Base-by-base conservation (phyloP, 208 protist species). In the Leishmania martiniquensis region DNA sequence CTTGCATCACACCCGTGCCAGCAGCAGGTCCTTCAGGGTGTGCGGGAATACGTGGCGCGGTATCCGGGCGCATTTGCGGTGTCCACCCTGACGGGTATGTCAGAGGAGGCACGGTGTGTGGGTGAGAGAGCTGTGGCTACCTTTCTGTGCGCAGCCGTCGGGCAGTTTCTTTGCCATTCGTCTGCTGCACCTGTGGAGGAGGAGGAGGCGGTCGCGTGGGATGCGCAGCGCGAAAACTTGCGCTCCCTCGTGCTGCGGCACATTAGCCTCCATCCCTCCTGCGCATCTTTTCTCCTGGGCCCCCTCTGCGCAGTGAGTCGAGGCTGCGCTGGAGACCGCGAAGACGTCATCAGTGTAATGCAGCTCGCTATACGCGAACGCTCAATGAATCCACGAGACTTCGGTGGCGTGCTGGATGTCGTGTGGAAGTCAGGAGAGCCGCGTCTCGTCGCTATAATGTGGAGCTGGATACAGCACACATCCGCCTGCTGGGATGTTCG, bases 391-490 rank as follows among this genome's bases (percentile, higher is more conserved):
- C 89, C 93, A 29, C 78, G 29, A 10, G 90, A 92, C 62, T 90
- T 93, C 51, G 88, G 81, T 4, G 39, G 45, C n/a, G 83, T 94
- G 32, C 68, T 97, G 20, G 39, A 77, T 52, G 72, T 95, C 12
- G 72, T 95, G 25, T 72, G 82, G 69, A 76, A 63, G 12, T 62
- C 79, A 45, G 72, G 75, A 9, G 75, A 89, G 3, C 77, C 85
- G n/a, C 73, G 73, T 22, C 80, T 77, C 20, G 85, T 91, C 29
- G 65, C 78, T 13, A 63, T 60, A 32, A 79, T 93, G 65, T 97
- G 93, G 92, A 73, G 42, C n/a, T 97, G 93, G 92, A 88, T 95
- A 89, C 86, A 81, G 72, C 89, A 97, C 85, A 92, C 93, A 7
- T 93, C 91, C 5, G 93, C 90, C 22, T 85, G 86, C 49, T 96